These are phyloP conservation scores for Arbutus unedo DNA, from an alignment of 148 eudicot genomes.

Conservation along the genomic window DNA sequence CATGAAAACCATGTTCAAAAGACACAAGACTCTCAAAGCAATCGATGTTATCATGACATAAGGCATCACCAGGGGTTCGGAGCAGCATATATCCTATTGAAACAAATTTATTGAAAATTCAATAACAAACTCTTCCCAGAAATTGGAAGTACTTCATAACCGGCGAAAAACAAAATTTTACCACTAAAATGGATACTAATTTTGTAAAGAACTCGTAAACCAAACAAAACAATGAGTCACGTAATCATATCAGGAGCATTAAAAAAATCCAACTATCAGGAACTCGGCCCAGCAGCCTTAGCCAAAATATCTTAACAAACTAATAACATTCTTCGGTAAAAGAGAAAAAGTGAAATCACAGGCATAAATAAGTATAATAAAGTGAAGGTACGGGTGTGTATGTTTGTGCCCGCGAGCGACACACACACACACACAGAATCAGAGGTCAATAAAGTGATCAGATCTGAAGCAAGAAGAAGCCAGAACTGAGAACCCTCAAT, in stretches of 20 bases:
- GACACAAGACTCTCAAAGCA: background rate
- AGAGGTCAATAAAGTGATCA: background rate
- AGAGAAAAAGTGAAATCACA: background rate
- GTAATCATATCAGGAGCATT: background rate
- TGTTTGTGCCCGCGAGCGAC: background rate
- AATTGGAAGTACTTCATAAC: background rate
- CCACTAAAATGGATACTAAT: background rate
- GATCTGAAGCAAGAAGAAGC: background rate
- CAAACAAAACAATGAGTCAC: background rate
- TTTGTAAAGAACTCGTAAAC: background rate
- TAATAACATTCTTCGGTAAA: background rate
- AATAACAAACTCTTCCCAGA: background rate
- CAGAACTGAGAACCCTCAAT: background rate
- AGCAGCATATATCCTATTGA: background rate
- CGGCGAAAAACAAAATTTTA: background rate
- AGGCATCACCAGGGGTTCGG: background rate
- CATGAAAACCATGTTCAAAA: background rate
- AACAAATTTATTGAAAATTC: background rate
- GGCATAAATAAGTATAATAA: background rate
- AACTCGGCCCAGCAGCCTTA: background rate
- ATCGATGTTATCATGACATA: background rate
- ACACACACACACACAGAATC: no score
- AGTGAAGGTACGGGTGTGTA: background rate
- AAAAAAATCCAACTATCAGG: background rate
- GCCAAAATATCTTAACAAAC: background rate